A percentile compares a stretch with the other conserved stretches of the same genome.
phyloP scores from a whole-genome alignment of 169 alveolate genomes.

The Cryptosporidium ryanae region DNA sequence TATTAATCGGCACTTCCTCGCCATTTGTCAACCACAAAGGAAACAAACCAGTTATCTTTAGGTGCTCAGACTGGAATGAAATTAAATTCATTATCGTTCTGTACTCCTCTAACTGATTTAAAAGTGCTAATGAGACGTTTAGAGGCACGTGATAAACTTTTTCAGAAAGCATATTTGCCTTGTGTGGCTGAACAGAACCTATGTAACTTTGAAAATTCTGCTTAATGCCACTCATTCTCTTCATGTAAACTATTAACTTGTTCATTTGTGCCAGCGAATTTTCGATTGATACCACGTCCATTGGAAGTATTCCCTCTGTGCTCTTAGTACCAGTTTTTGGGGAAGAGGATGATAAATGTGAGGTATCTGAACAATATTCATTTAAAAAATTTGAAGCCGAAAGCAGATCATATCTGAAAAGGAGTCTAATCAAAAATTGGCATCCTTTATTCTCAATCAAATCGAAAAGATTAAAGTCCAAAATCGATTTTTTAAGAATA shows the following conservation, averaged over 20 bases:
- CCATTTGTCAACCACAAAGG: slow-evolving; percentile 72
- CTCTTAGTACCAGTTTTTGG: too few species aligned
- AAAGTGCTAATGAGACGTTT: slow-evolving; percentile 19
- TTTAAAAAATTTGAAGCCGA: slow-evolving; percentile 24
- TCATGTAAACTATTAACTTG: neutral
- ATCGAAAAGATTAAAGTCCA: slow-evolving; percentile 10
- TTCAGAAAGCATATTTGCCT: neutral
- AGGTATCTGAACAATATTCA: neutral
- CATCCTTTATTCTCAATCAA: slow-evolving; percentile 19
- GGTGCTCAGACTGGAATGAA: slow-evolving; percentile 36
- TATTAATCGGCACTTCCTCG: slow-evolving; percentile 6
- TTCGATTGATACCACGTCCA: slow-evolving; percentile 8
- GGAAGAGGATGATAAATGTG: neutral
- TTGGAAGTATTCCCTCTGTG: neutral
- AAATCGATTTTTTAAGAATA: slow-evolving; percentile 33
- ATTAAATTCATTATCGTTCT: slow-evolving; percentile 9
- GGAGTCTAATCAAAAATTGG: slow-evolving; percentile 41
- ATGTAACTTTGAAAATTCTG: neutral
- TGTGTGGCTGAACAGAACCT: neutral
- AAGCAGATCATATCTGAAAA: slow-evolving; percentile 45
- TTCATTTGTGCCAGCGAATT: slow-evolving; percentile 21
- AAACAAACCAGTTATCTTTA: slow-evolving; percentile 19
- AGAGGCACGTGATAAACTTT: slow-evolving; percentile 37
- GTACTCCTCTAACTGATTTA: slow-evolving; percentile 22
- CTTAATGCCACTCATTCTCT: neutral